Base-by-base conservation (phyloP, 495 filamentous ascomycete species). In the Cercophora scortea region DNA sequence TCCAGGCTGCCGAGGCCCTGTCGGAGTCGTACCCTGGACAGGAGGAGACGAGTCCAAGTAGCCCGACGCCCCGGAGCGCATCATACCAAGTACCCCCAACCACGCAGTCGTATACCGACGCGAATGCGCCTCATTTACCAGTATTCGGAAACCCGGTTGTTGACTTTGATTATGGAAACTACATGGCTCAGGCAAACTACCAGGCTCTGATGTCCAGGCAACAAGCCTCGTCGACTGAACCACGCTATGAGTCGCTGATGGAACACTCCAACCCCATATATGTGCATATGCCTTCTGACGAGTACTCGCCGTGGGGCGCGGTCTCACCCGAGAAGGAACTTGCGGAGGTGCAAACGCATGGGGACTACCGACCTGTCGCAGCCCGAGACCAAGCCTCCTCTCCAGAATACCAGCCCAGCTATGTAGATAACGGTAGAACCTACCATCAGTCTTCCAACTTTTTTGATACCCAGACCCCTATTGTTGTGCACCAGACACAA, bases 1-100 rank as follows among this genome's bases (percentile, higher is more conserved):
- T 61, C 12, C 57, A 61, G 34, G 57, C 64, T n/a, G 65, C 65
- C 43, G 61, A 65, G 42, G 56, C 62, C 8, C 49, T 68, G 6
- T 61, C 60, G 0, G 65, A 66, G 18, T 56, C 56, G 32, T 48
- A 63, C 46, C 36, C 45, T 7, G 56, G 38, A 16, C 57, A 53
- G 9, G 25, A 5, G 25, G 33, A 42, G 3, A 17, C 18, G 17
- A 47, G 42, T 40, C 50, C 33, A 0, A n/a, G 32, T 2, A 47
- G 42, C 34, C 50, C 50, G 33, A 47, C 33, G 8, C 10, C 50
- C 9, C 33, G 15, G 35, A 10, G 4, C 16, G 6, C 45, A 49
- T 10, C 39, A 1, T 33, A 51, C 8, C 41, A 51, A 19, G 6
- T 5, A 11, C 15, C 49, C 12, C 17, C 40, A 6, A 5, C 19